Evolutionary conservation across 2,329 filamentous ascomycete genomes (phyloP).

Genomic region (Penicillium sp.): DNA sequence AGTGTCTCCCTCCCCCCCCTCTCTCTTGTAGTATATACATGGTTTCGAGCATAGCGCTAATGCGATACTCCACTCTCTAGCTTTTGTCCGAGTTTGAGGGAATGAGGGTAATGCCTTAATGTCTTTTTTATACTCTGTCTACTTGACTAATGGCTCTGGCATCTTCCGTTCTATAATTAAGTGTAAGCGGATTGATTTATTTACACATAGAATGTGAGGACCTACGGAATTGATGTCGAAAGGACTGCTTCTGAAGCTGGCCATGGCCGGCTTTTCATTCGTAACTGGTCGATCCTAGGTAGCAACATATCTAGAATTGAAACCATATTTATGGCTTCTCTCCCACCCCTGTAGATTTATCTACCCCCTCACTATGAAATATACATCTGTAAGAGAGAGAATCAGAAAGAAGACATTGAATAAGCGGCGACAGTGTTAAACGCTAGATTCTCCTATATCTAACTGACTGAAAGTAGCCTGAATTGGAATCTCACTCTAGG

Average conservation of each 20-base stretch:
- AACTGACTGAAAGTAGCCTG: too few relatives aligned
- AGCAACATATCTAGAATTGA: not conserved
- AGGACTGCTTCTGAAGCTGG: not conserved
- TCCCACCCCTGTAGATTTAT: too few relatives aligned
- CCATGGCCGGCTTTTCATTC: not conserved
- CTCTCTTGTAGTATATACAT: not conserved
- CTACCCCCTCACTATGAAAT: too few relatives aligned
- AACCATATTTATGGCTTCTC: too few relatives aligned
- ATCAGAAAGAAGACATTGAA: too few relatives aligned
- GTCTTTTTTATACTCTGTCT: conserved; percentile 5
- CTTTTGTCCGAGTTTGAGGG: conserved; percentile 32
- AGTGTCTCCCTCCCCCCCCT: conserved; percentile 55
- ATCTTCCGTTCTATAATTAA: not conserved
- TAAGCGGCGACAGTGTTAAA: too few relatives aligned
- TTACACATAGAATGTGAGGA: not conserved
- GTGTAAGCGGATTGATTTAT: not conserved
- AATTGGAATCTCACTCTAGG: too few relatives aligned
- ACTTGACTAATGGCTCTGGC: not conserved
- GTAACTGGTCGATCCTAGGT: not conserved
- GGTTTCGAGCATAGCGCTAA: conserved; percentile 10
- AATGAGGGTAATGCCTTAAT: not conserved
- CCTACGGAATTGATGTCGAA: not conserved
- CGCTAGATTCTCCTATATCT: too few relatives aligned
- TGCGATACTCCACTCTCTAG: conserved; percentile 14
- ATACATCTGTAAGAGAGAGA: too few relatives aligned